phyloP scores from a whole-genome alignment of 768 basidiomycete species.

The Pleurotus cornucopiae region DNA sequence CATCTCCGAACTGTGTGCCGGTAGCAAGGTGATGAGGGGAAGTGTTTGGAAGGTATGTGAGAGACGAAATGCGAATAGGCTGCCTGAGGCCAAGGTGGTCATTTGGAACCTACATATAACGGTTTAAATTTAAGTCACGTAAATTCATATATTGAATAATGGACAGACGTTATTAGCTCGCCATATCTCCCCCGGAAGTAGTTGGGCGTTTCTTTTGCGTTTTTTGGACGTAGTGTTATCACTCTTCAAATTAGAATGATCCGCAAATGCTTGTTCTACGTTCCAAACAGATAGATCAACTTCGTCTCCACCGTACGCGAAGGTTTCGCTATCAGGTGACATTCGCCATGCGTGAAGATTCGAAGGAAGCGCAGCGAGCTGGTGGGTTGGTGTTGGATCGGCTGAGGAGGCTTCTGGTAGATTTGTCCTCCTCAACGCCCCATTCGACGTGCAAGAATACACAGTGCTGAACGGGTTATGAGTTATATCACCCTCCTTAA shows the following conservation, averaged over 20 bases:
- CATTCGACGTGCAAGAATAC: conserved; percentile 74
- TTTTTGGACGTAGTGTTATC: conserved; percentile 36
- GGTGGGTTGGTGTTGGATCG: conserved; percentile 16
- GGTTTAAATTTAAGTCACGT: neutral
- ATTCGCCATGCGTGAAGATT: conserved; percentile 68
- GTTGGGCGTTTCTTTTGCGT: conserved; percentile 49
- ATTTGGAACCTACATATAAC: conserved; percentile 55
- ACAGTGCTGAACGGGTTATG: conserved; percentile 32
- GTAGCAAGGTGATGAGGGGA: conserved; percentile 49
- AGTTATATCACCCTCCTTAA: neutral
- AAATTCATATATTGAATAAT: neutral
- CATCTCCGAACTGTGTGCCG: conserved; percentile 72
- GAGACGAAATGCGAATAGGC: conserved; percentile 69
- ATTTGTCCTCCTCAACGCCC: conserved; percentile 55
- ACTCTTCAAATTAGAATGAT: conserved; percentile 21
- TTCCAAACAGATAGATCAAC: conserved; percentile 84
- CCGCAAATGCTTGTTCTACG: conserved; percentile 46
- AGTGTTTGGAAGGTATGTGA: conserved; percentile 49
- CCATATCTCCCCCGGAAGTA: conserved; percentile 78
- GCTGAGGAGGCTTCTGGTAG: conserved; percentile 19
- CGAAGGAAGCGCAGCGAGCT: conserved; percentile 51
- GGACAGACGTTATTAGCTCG: conserved; percentile 71
- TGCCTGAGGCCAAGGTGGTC: conserved; percentile 73
- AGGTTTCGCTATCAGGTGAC: conserved; percentile 45
- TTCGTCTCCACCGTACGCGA: conserved; percentile 84